Evolutionary conservation across 2,329 filamentous ascomycete genomes (phyloP).

Genomic region (Ascochyta clinopodiicola): DNA sequence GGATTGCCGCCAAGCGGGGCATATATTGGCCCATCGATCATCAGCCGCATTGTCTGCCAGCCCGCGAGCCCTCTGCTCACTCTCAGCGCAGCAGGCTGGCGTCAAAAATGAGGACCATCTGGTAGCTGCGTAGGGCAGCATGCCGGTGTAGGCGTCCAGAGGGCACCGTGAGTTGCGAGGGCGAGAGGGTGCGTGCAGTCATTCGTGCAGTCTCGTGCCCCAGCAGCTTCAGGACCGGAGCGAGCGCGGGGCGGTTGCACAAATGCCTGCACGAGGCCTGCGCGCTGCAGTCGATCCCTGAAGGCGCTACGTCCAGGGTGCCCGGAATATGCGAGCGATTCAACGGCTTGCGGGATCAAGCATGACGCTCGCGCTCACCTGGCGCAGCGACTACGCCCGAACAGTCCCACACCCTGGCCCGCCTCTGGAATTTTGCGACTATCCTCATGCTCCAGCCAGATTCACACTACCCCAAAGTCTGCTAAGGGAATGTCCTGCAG

Average conservation of each 20-base stretch:
- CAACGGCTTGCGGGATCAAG: slow-evolving; percentile 51
- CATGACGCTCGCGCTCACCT: slow-evolving; percentile 45
- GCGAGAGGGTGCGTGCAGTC: slow-evolving; percentile 18
- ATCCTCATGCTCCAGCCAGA: slow-evolving; percentile 50
- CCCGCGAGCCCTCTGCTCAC: slow-evolving; percentile 26
- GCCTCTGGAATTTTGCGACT: slow-evolving; percentile 46
- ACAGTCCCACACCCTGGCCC: slow-evolving; percentile 37
- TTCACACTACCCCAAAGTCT: slow-evolving; percentile 51
- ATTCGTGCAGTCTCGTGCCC: slow-evolving; percentile 35
- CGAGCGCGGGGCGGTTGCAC: slow-evolving; percentile 39
- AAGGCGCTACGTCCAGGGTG: slow-evolving; percentile 39
- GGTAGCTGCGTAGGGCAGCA: slow-evolving; percentile 1
- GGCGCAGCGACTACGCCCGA: slow-evolving; percentile 43
- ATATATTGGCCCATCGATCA: slow-evolving; percentile 48
- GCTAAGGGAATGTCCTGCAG: slow-evolving; percentile 50
- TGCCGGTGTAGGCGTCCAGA: slow-evolving; percentile 14
- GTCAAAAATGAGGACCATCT: slow-evolving; percentile 20
- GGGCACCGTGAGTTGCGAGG: slow-evolving; percentile 32
- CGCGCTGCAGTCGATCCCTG: slow-evolving; percentile 47
- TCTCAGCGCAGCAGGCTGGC: slow-evolving; percentile 28
- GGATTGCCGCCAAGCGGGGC: slow-evolving; percentile 47
- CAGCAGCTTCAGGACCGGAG: slow-evolving; percentile 25
- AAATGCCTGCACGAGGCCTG: slow-evolving; percentile 19
- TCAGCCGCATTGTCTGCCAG: slow-evolving; percentile 46
- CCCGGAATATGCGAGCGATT: slow-evolving; percentile 45